Evolutionary conservation across 331 rosid genomes (phyloP).

Genomic region (Saraca asoca): DNA sequence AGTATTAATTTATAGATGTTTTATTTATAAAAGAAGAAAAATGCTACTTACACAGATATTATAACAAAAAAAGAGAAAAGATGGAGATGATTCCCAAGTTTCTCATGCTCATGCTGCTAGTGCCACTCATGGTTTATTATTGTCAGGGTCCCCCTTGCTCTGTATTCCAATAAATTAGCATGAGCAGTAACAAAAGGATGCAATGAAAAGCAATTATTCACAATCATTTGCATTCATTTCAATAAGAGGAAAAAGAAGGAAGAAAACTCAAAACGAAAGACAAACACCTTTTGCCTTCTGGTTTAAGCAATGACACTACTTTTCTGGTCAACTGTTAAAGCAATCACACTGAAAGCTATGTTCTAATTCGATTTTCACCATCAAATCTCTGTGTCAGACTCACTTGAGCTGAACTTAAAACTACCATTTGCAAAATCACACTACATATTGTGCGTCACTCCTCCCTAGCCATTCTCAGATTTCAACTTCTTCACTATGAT

Average conservation of each 20-base stretch:
- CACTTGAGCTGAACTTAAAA: constrained; percentile 14
- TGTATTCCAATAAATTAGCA: constrained; percentile 30
- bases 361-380: constrained; percentile 32
- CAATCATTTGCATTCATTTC: constrained; percentile 49
- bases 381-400: constrained; percentile 29
- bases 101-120: too few relatives aligned
- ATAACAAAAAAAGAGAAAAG: constrained; percentile 32
- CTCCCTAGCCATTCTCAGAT: neutral
- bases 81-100: constrained; percentile 31
- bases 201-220: too few relatives aligned
- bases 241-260: too few relatives aligned
- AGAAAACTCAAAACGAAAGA: constrained; percentile 30
- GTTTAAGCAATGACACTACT: constrained; percentile 49
- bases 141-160: constrained; percentile 34
- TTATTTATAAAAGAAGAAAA: too few relatives aligned
- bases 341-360: constrained; percentile 39
- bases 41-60: too few relatives aligned
- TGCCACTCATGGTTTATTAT: constrained; percentile 35
- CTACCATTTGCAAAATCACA: constrained; percentile 36
- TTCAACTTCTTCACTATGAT: constrained; percentile 24
- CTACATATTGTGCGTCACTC: constrained; percentile 22
- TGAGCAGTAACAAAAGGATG: constrained; percentile 21
- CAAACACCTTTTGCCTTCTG: constrained; percentile 35
- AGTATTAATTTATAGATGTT: too few relatives aligned
- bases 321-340: too few relatives aligned